These are phyloP conservation scores for Brasilioporus rufonigricans DNA, from an alignment of 768 basidiomycete genomes.

Conservation along the genomic window DNA sequence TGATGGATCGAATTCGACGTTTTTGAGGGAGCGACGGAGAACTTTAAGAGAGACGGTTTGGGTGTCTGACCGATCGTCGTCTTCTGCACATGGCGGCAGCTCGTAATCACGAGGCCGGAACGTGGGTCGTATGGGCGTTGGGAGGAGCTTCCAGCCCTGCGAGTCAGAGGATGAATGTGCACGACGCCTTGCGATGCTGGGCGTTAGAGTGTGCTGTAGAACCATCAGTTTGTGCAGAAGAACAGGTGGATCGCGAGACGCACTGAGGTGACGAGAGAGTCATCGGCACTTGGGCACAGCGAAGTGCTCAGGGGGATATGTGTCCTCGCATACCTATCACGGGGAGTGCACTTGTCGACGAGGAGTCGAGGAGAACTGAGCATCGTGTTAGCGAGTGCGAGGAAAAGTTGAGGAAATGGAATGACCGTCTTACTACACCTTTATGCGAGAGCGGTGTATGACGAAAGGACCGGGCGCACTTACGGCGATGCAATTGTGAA, in stretches of 20 bases:
- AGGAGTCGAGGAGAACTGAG: slow-evolving; percentile 26
- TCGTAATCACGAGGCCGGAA: slow-evolving; percentile 35
- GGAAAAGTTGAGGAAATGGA: background rate
- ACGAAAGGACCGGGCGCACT: slow-evolving; percentile 12
- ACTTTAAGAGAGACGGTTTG: slow-evolving; percentile 32
- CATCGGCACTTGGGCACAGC: slow-evolving; percentile 28
- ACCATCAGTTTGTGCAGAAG: background rate
- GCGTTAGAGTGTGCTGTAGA: slow-evolving; percentile 17
- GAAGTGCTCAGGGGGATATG: slow-evolving; percentile 28
- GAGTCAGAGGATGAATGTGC: slow-evolving; percentile 34
- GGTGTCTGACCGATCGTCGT: slow-evolving; percentile 25
- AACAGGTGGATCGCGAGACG: background rate
- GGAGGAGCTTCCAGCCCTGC: slow-evolving; percentile 31
- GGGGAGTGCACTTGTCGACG: slow-evolving; percentile 34
- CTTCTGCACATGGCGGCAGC: slow-evolving; percentile 28
- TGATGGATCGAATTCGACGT: slow-evolving; percentile 39
- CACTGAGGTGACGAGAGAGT: slow-evolving; percentile 24
- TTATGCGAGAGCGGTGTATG: slow-evolving; percentile 21
- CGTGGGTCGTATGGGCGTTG: slow-evolving; percentile 33
- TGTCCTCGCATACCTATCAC: slow-evolving; percentile 33
- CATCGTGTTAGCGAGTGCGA: slow-evolving; percentile 9
- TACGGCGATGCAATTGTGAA: slow-evolving; percentile 18
- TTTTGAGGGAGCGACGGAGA: slow-evolving; percentile 33
- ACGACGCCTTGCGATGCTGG: slow-evolving; percentile 24
- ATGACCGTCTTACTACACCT: slow-evolving; percentile 9